Evolutionary conservation across 352 stramenopile genomes (phyloP).

Genomic region (Phytophthora quininea): DNA sequence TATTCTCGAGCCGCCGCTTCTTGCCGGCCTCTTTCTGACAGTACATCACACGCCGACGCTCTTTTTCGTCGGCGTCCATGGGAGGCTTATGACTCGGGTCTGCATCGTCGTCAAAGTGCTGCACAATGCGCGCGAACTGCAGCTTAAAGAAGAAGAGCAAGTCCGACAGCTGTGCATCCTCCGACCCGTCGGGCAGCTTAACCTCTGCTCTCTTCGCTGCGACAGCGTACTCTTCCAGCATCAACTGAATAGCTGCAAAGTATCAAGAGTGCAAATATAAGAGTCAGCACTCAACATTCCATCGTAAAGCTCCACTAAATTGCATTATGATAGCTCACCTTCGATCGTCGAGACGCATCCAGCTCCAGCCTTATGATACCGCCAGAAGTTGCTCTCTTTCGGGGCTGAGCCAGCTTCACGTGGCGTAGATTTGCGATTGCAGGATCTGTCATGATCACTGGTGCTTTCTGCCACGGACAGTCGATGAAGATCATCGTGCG

Average conservation of each 20-base stretch:
- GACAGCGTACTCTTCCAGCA: slow-evolving; percentile 78
- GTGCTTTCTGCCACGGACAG: slow-evolving; percentile 87
- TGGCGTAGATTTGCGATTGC: slow-evolving; percentile 62
- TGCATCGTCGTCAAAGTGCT: slow-evolving; percentile 64
- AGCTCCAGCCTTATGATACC: slow-evolving; percentile 84
- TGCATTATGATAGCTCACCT: slow-evolving; percentile 42
- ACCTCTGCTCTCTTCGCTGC: slow-evolving; percentile 45
- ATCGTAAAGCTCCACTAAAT: no score
- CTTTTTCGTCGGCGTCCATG: slow-evolving; percentile 83
- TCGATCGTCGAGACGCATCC: slow-evolving; percentile 91
- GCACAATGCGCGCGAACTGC: slow-evolving; percentile 67
- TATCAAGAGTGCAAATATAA: background rate
- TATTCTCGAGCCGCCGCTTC: slow-evolving; percentile 80
- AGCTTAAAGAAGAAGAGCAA: slow-evolving; percentile 89
- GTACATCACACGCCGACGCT: slow-evolving; percentile 72
- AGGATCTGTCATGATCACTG: slow-evolving; percentile 68
- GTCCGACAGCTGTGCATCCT: slow-evolving; percentile 53
- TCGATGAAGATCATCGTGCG: slow-evolving; percentile 88
- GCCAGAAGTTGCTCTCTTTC: slow-evolving; percentile 87
- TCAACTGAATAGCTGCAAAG: slow-evolving; percentile 77
- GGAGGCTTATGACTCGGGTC: slow-evolving; percentile 64
- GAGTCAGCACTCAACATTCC: background rate
- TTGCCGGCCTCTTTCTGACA: slow-evolving; percentile 78
- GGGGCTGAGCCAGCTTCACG: slow-evolving; percentile 83
- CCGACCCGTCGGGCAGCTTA: slow-evolving; percentile 33